Evolutionary conservation across 169 alveolate genomes (phyloP).

Genomic region (Eimeria sp.): DNA sequence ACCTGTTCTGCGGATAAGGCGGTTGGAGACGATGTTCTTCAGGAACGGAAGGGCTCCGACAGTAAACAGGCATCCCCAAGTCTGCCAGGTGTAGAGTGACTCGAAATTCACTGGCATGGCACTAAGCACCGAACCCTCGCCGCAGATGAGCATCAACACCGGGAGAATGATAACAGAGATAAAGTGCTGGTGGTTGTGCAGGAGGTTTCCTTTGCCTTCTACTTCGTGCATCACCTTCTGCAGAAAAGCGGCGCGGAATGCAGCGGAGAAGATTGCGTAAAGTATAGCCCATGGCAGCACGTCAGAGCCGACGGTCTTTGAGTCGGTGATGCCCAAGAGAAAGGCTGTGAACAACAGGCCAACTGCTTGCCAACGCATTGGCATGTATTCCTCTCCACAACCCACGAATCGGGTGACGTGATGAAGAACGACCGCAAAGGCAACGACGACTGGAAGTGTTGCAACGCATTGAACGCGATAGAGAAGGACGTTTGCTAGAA

Average conservation of each 20-base stretch:
- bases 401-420: conserved; percentile 96
- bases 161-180: conserved; percentile 94
- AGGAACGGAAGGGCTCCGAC: conserved; percentile 96
- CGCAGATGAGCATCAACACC: conserved; percentile 89
- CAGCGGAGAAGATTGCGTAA: conserved; percentile 95
- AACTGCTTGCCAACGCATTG: conserved; percentile 95
- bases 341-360: conserved; percentile 92
- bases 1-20: conserved; percentile 95
- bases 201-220: conserved; percentile 95
- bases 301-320: conserved; percentile 94
- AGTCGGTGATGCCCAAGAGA: conserved; percentile 94
- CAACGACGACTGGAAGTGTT: conserved; percentile 94
- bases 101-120: conserved; percentile 91
- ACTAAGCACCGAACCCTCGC: conserved; percentile 89
- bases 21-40: conserved; percentile 95
- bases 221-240: conserved; percentile 95
- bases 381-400: conserved; percentile 96
- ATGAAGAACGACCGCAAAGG: conserved; percentile 96
- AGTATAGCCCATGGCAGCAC: conserved; percentile 93
- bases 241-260: conserved; percentile 95
- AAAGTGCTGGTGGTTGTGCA: conserved; percentile 95
- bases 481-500: conserved; percentile 94
- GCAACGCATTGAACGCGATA: conserved; percentile 95
- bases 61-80: conserved; percentile 95
- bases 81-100: conserved; percentile 92